A percentile compares a stretch with the other conserved stretches of the same genome.
Conservation (phyloP, 1,284 basidiomycete genomes). For the Ceratobasidium sp. region DNA sequence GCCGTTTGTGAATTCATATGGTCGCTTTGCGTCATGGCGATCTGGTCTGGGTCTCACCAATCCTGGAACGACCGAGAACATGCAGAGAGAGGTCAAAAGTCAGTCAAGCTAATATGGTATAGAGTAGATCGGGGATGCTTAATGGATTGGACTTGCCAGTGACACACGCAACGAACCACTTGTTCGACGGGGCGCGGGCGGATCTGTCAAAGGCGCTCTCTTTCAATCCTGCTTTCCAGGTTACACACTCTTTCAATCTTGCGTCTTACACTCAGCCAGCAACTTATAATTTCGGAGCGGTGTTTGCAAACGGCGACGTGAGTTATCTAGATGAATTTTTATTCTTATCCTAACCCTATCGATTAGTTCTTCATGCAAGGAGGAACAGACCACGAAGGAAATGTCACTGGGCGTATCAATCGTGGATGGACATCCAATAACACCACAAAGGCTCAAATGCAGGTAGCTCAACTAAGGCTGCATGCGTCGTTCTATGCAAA, state of each 20-base stretch:
- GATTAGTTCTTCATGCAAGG: slow-evolving; percentile 90
- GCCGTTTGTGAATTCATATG: slow-evolving; percentile 72
- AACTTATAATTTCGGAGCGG: slow-evolving; percentile 94
- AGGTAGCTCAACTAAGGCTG: slow-evolving; percentile 66
- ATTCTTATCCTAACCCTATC: slow-evolving; percentile 46
- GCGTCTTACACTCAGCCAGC: slow-evolving; percentile 80
- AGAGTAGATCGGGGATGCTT: neutral
- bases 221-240: slow-evolving; percentile 95
- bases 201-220: slow-evolving; percentile 96
- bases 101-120: slow-evolving; percentile 49
- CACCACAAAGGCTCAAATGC: slow-evolving; percentile 89
- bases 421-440: slow-evolving; percentile 85
- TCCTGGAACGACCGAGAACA: slow-evolving; percentile 89
- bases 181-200: slow-evolving; percentile 96
- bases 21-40: slow-evolving; percentile 82
- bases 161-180: slow-evolving; percentile 92
- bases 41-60: slow-evolving; percentile 81
- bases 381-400: slow-evolving; percentile 91
- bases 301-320: slow-evolving; percentile 89
- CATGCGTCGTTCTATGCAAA: neutral
- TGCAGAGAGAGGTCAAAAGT: slow-evolving; percentile 92
- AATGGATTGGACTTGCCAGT: slow-evolving; percentile 59
- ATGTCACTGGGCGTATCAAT: slow-evolving; percentile 89
- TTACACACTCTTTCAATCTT: slow-evolving; percentile 94
- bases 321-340: slow-evolving; percentile 47